Percentiles rank a stretch among this genome's conserved stretches.
phyloP scores from a whole-genome alignment of 2,329 filamentous ascomycete genomes.

The Cladosporium sphaerospermum region DNA sequence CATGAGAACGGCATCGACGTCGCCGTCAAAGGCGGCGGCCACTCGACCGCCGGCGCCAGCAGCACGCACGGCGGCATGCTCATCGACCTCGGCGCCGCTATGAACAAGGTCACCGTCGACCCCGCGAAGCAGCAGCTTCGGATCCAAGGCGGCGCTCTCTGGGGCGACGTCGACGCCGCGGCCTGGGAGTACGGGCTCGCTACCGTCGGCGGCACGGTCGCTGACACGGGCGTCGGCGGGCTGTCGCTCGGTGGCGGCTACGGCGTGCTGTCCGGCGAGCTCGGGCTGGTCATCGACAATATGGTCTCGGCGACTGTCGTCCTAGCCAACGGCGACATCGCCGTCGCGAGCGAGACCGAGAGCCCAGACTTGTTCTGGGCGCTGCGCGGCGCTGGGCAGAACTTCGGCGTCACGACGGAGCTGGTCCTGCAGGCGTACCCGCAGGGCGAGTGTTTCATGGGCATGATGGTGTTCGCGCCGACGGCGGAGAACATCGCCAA shows the following conservation, averaged over 20 bases:
- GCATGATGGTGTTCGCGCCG: conserved; percentile 32
- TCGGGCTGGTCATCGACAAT: conserved; percentile 51
- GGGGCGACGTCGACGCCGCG: conserved; percentile 38
- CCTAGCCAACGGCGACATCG: conserved; percentile 35
- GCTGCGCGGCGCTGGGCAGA: conserved; percentile 40
- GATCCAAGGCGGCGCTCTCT: conserved; percentile 21
- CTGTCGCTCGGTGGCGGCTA: conserved; percentile 18
- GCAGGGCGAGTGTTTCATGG: conserved; percentile 27
- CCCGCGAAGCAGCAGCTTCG: conserved; percentile 27
- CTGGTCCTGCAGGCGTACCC: conserved; percentile 35
- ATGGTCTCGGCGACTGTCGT: conserved; percentile 37
- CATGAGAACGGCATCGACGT: conserved; percentile 42
- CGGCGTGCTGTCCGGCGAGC: conserved; percentile 44
- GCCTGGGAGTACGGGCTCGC: conserved; percentile 48
- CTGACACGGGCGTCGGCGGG: conserved; percentile 57
- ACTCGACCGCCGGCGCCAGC: conserved; percentile 48
- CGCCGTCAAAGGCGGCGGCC: conserved; percentile 51
- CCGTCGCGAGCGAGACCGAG: conserved; percentile 36
- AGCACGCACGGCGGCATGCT: conserved; percentile 49
- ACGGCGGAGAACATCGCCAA: conserved; percentile 16
- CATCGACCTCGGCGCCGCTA: conserved; percentile 45
- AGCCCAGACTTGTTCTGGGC: conserved; percentile 48
- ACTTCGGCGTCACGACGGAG: conserved; percentile 42
- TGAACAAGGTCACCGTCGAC: conserved; percentile 48
- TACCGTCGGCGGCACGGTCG: conserved; percentile 57